These are phyloP conservation scores for Venturiaceae sp. DNA, from an alignment of 2,329 filamentous ascomycete genomes.

Conservation along the genomic window DNA sequence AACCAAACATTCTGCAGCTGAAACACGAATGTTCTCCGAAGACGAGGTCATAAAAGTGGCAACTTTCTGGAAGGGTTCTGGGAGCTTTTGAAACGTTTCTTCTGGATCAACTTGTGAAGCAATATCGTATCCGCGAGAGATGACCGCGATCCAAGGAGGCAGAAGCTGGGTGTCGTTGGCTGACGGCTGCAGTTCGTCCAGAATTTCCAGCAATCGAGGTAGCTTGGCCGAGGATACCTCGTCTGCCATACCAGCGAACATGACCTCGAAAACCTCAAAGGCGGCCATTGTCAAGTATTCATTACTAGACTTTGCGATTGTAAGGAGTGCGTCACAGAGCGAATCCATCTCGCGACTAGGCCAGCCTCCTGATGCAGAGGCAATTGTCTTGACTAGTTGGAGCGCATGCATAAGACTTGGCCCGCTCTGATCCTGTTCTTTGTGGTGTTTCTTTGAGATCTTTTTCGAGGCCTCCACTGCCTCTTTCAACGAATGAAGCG, in stretches of 20 bases:
- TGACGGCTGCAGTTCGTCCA: constrained; percentile 81
- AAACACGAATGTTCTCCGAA: constrained; percentile 87
- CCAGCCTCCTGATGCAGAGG: constrained; percentile 83
- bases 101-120: constrained; percentile 80
- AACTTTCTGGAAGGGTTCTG: constrained; percentile 73
- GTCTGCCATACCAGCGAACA: constrained; percentile 84
- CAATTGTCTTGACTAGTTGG: constrained; percentile 85
- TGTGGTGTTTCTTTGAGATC: constrained; percentile 49
- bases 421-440: constrained; percentile 54
- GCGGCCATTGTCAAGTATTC: constrained; percentile 94
- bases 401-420: constrained; percentile 84
- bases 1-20: constrained; percentile 87
- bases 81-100: constrained; percentile 85
- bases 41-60: constrained; percentile 74
- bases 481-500: constrained; percentile 69
- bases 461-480: constrained; percentile 64
- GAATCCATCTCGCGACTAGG: constrained; percentile 92
- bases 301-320: constrained; percentile 81
- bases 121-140: constrained; percentile 91
- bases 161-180: constrained; percentile 90
- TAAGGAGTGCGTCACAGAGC: constrained; percentile 78
- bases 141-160: constrained; percentile 91
- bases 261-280: constrained; percentile 95
- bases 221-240: constrained; percentile 84
- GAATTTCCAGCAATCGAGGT: constrained; percentile 79